These are phyloP conservation scores for Esteya vermicola DNA, from an alignment of 2,329 filamentous ascomycete species.

Conservation along the genomic window DNA sequence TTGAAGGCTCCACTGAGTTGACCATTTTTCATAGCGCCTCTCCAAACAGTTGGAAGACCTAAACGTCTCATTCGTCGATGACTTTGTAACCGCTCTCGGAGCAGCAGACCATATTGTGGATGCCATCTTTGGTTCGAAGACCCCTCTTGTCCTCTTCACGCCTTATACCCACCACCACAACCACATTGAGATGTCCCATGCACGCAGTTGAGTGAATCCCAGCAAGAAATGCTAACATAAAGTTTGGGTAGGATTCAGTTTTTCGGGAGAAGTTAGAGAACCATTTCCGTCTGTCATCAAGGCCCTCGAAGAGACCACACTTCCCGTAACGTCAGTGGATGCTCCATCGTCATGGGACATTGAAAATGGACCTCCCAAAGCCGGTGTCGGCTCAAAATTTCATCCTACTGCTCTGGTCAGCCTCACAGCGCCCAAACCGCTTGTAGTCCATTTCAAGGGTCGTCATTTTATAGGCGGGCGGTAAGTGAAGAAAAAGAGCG, in stretches of 20 bases:
- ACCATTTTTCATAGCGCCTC: slow-evolving; percentile 43
- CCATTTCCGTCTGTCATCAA: slow-evolving; percentile 75
- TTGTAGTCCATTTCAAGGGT: slow-evolving; percentile 71
- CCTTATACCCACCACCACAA: no score
- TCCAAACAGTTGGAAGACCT: slow-evolving; percentile 75
- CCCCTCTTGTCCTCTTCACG: no score
- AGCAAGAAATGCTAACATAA: no score
- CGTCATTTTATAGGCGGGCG: slow-evolving; percentile 85
- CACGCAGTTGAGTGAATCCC: no score
- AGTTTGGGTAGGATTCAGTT: slow-evolving; percentile 72
- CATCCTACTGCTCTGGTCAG: slow-evolving; percentile 71
- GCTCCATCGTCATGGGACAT: slow-evolving; percentile 94
- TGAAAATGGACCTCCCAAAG: slow-evolving; percentile 63
- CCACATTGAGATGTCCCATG: no score
- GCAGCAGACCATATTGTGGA: slow-evolving; percentile 74
- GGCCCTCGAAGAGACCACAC: slow-evolving; percentile 54
- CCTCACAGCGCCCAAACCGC: slow-evolving; percentile 83
- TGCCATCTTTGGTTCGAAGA: slow-evolving; percentile 64
- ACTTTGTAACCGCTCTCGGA: slow-evolving; percentile 55
- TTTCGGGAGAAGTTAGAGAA: slow-evolving; percentile 81
- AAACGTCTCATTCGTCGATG: slow-evolving; percentile 66
- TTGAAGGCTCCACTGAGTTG: no score
- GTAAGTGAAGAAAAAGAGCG: slow-evolving; percentile 33
- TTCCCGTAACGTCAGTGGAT: slow-evolving; percentile 80
- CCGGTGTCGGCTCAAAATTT: slow-evolving; percentile 66